Percentiles rank a stretch among this genome's conserved stretches.
Evolutionary conservation across 192 early-diverging fungal genomes (phyloP).

Genomic region (Podila verticillata): DNA sequence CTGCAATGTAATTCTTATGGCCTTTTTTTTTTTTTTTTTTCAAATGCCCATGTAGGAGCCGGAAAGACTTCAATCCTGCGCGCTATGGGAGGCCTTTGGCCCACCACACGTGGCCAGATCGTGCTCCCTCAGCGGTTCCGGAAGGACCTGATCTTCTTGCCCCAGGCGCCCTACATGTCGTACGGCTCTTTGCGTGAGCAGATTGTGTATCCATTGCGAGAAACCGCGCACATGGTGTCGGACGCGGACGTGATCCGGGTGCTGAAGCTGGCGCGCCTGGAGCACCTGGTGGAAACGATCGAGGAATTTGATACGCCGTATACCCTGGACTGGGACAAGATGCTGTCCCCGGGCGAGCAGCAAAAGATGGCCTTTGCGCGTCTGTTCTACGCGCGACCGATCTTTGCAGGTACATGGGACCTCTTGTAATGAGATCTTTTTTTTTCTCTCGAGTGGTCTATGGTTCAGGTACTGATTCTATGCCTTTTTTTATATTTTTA

Average conservation of each 20-base stretch:
- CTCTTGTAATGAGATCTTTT: background rate
- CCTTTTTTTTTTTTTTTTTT: background rate
- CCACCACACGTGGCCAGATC: conserved; percentile 61
- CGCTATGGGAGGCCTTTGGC: conserved; percentile 82
- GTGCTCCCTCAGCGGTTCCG: conserved; percentile 60
- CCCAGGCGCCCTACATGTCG: conserved; percentile 25
- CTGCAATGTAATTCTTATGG: no score
- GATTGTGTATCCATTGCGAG: conserved; percentile 14
- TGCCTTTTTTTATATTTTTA: background rate
- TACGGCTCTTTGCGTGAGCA: conserved; percentile 31
- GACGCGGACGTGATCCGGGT: conserved; percentile 55
- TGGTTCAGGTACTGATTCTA: background rate
- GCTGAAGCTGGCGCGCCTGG: conserved; percentile 47
- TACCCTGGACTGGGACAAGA: conserved; percentile 67
- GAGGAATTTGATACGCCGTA: conserved; percentile 56
- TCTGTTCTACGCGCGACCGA: conserved; percentile 74
- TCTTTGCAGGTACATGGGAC: conserved; percentile 74
- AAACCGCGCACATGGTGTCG: conserved; percentile 42
- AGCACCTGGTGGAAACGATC: conserved; percentile 49
- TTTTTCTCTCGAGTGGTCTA: background rate
- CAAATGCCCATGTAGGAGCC: conserved; percentile 32
- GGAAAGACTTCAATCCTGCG: conserved; percentile 89
- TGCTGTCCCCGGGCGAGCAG: conserved; percentile 82
- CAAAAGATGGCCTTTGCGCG: conserved; percentile 77
- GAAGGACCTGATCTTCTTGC: conserved; percentile 33